Percentiles rank a stretch among this genome's conserved stretches.
phyloP scores from a whole-genome alignment of 352 stramenopile species.

The Globisporangium perplexum region DNA sequence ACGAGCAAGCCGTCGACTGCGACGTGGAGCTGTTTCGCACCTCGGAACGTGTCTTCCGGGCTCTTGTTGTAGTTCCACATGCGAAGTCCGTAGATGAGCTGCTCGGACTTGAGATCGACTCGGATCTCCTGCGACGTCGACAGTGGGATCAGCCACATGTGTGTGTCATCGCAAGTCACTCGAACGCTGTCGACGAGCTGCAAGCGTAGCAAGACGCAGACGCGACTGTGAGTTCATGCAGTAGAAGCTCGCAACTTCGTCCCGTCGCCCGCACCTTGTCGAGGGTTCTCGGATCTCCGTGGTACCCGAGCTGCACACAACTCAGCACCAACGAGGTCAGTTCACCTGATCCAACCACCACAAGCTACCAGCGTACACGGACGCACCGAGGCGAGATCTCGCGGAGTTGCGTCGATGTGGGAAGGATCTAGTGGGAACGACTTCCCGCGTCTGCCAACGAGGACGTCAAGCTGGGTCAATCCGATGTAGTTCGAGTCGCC shows the following conservation, averaged over 20 bases:
- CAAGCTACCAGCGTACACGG: not conserved
- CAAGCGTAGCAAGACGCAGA: not conserved
- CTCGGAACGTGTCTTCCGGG: constrained; percentile 58
- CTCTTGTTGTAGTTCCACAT: constrained; percentile 87
- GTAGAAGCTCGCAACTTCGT: too few species aligned
- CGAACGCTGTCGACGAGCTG: constrained; percentile 80
- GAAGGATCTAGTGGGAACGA: constrained; percentile 32
- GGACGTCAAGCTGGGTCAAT: constrained; percentile 67
- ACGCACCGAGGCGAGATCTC: constrained; percentile 64
- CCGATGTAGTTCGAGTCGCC: constrained; percentile 84
- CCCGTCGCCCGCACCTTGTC: constrained; percentile 52
- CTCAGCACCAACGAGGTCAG: not conserved
- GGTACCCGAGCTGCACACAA: constrained; percentile 48
- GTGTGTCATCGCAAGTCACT: constrained; percentile 81
- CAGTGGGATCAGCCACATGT: constrained; percentile 89
- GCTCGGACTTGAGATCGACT: constrained; percentile 50
- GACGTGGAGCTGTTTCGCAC: constrained; percentile 57
- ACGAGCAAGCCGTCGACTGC: constrained; percentile 40
- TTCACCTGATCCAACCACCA: not conserved
- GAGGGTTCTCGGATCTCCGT: constrained; percentile 76
- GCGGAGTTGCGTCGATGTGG: constrained; percentile 53
- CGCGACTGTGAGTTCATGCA: not conserved
- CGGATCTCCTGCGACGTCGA: constrained; percentile 32
- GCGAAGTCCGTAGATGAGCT: constrained; percentile 55
- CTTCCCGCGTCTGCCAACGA: constrained; percentile 37